These are phyloP conservation scores for Kentomonas sorsogonicus DNA, from an alignment of 208 protist genomes.

Conservation along the genomic window DNA sequence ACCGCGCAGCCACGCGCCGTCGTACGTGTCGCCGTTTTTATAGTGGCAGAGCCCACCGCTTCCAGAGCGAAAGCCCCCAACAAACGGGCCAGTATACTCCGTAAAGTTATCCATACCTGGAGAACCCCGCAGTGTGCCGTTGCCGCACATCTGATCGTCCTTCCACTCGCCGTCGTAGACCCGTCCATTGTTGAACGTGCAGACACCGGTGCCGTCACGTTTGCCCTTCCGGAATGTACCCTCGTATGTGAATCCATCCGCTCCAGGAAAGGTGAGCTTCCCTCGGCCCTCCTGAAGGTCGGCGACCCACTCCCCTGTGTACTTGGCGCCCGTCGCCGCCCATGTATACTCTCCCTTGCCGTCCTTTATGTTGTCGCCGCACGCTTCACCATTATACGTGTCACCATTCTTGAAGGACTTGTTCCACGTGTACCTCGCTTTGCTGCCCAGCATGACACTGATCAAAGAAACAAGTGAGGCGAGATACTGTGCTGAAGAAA, in stretches of 20 bases:
- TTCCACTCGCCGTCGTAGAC: slow-evolving; percentile 79
- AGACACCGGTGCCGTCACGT: slow-evolving; percentile 63
- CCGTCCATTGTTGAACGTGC: slow-evolving; percentile 66
- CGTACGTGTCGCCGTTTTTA: slow-evolving; percentile 68
- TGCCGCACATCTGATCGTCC: slow-evolving; percentile 73
- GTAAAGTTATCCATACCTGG: slow-evolving; percentile 49
- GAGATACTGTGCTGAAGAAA: no score
- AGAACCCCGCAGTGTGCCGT: slow-evolving; percentile 46
- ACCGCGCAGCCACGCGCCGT: slow-evolving; percentile 53
- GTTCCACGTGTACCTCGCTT: slow-evolving; percentile 45
- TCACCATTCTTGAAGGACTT: slow-evolving; percentile 72
- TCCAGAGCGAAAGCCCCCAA: slow-evolving; percentile 47
- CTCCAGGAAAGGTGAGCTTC: slow-evolving; percentile 39
- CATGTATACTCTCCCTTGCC: slow-evolving; percentile 59
- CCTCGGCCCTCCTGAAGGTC: slow-evolving; percentile 58
- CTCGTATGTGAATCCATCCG: slow-evolving; percentile 59
- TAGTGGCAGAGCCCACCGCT: slow-evolving; percentile 54
- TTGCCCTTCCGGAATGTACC: slow-evolving; percentile 51
- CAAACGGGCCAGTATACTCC: slow-evolving; percentile 67
- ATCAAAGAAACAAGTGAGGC: no score
- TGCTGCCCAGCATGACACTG: no score
- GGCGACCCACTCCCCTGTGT: slow-evolving; percentile 48
- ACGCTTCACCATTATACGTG: slow-evolving; percentile 53
- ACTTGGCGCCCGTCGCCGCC: slow-evolving; percentile 42
- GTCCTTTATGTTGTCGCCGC: slow-evolving; percentile 62